Evolutionary conservation across 768 basidiomycete genomes (phyloP), one percentile per base, ranked within the genome.

Genomic region (Gloeostereum incarnatum): DNA sequence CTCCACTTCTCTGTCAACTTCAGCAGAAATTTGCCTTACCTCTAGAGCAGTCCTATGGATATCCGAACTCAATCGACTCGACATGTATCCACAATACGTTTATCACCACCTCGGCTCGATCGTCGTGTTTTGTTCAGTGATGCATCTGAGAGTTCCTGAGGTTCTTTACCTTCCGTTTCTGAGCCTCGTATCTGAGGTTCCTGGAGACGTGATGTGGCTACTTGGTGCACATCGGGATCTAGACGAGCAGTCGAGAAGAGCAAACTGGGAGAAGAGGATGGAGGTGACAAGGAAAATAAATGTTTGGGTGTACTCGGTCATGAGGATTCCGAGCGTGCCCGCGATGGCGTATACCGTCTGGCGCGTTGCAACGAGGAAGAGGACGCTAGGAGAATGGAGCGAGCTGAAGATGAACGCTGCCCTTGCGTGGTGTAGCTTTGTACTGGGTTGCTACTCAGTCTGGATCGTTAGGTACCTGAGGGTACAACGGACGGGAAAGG

Each of bases 131-230:
- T 41, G 45, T 42, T 50, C 49, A 2, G 40, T 43, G 26, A 29
- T 50, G 26, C 42, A 43, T 25, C 43, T 47, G 40, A 35, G 23
- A 17, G 44, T 44, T 40, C 44, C 44, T 1, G 14, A 25, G 8
- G 30, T 48, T 19, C 40, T 45, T 4, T 45, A 42, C 44, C 31
- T 45, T 9, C 16, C 40, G 22, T 45, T 47, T 38, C 29, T 44
- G 32, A 45, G 41, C 4, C 46, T 50, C 14, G 44, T 32, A 31
- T 47, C 49, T 4, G 49, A 50, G 31, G 42, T 48, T 17, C 43
- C 46, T 1, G 49, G 49, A 1, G 49, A 50, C 35, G 30, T 45
- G n/a, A 36, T 48, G 1, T 50, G 49, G 49, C 45, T 50, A 40
- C 8, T 50, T 13, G 40, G 46, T n/a, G 26, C 49, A 8, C 47